Percentiles rank a stretch among this genome's conserved stretches.
Conservation (phyloP, 106 monocot species). For the Hemerocallis citrina region DNA sequence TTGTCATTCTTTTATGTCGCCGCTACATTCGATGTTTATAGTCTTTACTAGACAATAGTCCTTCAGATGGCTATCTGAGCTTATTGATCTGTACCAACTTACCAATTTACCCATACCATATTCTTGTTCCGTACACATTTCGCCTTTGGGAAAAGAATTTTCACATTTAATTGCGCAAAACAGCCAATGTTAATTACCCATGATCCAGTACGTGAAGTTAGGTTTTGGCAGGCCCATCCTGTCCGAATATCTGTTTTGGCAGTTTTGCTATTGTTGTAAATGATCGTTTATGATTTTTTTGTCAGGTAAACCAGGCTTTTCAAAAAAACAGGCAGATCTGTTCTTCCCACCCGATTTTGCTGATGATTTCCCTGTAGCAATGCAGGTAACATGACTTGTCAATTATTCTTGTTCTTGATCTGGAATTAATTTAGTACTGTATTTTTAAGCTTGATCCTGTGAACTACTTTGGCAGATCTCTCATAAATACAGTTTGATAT, state of each 20-base stretch:
- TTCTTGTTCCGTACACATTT: no score
- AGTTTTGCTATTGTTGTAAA: neutral
- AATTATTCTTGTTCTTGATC: neutral
- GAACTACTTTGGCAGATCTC: slow-evolving; percentile 69
- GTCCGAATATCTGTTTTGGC: neutral
- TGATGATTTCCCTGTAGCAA: slow-evolving; percentile 96
- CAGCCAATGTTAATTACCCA: no score
- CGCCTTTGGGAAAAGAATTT: no score
- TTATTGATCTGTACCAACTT: no score
- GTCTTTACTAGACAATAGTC: neutral
- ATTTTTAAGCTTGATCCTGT: slow-evolving; percentile 5
- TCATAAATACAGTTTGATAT: slow-evolving; percentile 82
- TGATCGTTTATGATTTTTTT: neutral
- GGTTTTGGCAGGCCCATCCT: neutral
- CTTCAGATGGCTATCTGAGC: neutral
- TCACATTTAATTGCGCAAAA: no score
- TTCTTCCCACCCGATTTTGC: slow-evolving; percentile 99
- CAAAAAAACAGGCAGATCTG: slow-evolving; percentile 96
- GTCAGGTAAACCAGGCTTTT: slow-evolving; percentile 84
- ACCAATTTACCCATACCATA: no score
- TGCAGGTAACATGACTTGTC: slow-evolving; percentile 57
- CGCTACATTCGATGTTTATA: no score
- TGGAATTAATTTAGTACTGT: neutral
- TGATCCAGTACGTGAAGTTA: no score
- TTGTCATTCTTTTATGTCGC: neutral